phyloP scores from a whole-genome alignment of 345 rosid species.

The Limnanthes douglasii region DNA sequence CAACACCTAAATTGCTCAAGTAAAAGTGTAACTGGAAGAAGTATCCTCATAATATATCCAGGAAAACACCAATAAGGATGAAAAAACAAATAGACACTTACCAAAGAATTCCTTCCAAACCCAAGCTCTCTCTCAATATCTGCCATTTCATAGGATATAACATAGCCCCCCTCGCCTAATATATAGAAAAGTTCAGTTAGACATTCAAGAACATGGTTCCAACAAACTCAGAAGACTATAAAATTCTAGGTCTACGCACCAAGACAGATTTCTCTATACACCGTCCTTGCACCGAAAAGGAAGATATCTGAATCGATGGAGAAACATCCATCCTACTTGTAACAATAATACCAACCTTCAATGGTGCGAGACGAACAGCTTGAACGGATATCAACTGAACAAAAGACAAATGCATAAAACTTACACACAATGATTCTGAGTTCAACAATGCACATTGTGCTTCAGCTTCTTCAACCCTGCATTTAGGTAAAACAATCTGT shows the following conservation, averaged over 20 bases:
- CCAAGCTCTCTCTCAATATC: conserved; percentile 79
- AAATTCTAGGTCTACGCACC: conserved; percentile 22
- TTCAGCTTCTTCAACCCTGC: conserved; percentile 90
- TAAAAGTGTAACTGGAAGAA: too few species aligned
- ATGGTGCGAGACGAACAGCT: conserved; percentile 2
- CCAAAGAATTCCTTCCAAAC: conserved; percentile 83
- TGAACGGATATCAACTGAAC: conserved; percentile 3
- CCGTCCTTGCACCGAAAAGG: conserved; percentile 88
- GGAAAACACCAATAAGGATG: too few species aligned
- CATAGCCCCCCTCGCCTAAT: conserved; percentile 77
- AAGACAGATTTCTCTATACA: conserved; percentile 83
- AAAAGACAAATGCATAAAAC: conserved; percentile 10
- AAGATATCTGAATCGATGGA: conserved; percentile 85
- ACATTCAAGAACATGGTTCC: conserved; percentile 2
- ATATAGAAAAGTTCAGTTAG: conserved; percentile 13
- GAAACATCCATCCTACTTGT: conserved; percentile 82
- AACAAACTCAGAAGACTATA: conserved; percentile 5
- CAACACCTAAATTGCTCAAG: too few species aligned
- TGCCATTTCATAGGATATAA: conserved; percentile 84
- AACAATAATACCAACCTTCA: conserved; percentile 2
- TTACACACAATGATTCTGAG: conserved; percentile 76
- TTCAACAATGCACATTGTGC: conserved; percentile 84
- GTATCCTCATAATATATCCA: too few species aligned
- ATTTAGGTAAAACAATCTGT: conserved; percentile 3
- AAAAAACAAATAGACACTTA: too few species aligned